Percentiles rank a stretch among this genome's conserved stretches.
phyloP scores from a whole-genome alignment of 257 asterid genomes.

The Solanum tacnaense region DNA sequence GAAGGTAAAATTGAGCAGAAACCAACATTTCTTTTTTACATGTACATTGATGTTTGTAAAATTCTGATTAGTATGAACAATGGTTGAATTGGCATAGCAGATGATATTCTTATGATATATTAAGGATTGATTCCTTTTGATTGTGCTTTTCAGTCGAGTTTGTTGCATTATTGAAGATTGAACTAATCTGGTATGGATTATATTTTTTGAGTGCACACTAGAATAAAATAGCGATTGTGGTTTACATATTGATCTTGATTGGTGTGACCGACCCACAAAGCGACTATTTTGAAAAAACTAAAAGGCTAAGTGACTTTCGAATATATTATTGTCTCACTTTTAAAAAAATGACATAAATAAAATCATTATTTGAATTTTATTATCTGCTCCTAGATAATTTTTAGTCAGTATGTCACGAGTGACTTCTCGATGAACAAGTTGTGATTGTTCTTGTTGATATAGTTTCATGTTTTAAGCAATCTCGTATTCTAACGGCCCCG shows the following conservation, averaged over 20 bases:
- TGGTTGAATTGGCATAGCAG: not conserved
- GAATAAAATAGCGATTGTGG: not conserved
- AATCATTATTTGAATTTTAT: not conserved
- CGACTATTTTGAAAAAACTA: not conserved
- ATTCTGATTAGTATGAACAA: fast-evolving
- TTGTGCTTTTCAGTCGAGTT: not conserved
- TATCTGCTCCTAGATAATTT: not conserved
- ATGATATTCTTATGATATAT: not conserved
- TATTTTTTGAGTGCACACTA: not conserved
- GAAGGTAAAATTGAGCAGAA: not conserved
- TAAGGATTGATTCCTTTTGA: not conserved
- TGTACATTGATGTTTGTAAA: not conserved
- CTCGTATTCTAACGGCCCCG: not conserved
- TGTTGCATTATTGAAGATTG: not conserved
- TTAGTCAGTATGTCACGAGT: not conserved
- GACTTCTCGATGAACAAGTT: not conserved
- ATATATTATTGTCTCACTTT: too few relatives aligned
- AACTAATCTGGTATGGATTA: not conserved
- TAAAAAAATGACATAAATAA: not conserved
- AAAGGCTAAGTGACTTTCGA: not conserved
- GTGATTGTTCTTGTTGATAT: not conserved
- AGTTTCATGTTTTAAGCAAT: not conserved
- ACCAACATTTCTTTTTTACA: not conserved
- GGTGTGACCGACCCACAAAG: not conserved
- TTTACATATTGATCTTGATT: not conserved